A percentile compares a stretch with the other conserved stretches of the same genome.
Conservation (phyloP, 2,329 filamentous ascomycete genomes). For the Diaporthe vexans region DNA sequence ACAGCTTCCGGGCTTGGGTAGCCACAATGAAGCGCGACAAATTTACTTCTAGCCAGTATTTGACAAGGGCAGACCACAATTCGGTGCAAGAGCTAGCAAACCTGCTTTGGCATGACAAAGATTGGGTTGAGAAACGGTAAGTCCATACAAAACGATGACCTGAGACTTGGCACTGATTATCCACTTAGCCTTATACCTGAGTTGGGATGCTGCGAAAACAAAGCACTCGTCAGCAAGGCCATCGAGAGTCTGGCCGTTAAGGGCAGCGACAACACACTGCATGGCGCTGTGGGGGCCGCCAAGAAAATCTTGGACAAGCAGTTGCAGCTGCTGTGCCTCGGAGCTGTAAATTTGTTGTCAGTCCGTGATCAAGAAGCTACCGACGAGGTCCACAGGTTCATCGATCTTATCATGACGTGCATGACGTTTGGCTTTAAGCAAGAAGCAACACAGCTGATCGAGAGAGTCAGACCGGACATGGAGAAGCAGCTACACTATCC, state of each 20-base stretch:
- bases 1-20: slow-evolving; percentile 3
- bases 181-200: neutral
- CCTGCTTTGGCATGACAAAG: slow-evolving; percentile 9
- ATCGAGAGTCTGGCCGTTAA: neutral
- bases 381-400: neutral
- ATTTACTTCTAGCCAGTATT: neutral
- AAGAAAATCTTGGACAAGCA: neutral
- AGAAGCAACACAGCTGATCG: neutral
- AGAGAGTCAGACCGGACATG: neutral
- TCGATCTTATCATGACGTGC: neutral
- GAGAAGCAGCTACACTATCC: neutral
- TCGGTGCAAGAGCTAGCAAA: neutral
- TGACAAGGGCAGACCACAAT: neutral
- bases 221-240: neutral
- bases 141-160: neutral
- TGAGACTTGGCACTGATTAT: neutral
- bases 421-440: neutral
- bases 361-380: neutral
- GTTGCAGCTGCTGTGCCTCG: slow-evolving; percentile 14
- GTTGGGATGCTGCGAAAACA: neutral
- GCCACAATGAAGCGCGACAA: neutral
- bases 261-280: neutral
- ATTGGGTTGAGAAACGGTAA: slow-evolving; percentile 12
- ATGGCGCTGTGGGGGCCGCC: neutral
- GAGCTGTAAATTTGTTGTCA: neutral